Evolutionary conservation across 2,329 filamentous ascomycete genomes (phyloP), one percentile per base, ranked within the genome.

Genomic region (Colletotrichum acutatum): DNA sequence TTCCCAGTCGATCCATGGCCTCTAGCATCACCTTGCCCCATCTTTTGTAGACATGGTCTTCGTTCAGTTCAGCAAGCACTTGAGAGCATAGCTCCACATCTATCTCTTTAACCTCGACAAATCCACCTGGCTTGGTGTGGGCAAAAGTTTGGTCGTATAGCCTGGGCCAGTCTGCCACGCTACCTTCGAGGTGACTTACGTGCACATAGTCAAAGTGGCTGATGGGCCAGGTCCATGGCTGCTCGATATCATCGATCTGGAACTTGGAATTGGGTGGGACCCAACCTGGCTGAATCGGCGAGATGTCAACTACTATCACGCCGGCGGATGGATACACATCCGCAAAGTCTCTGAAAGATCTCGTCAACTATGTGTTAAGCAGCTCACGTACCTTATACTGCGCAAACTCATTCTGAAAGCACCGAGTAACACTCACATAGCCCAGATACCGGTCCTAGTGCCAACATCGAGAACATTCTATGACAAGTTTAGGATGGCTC

Each of bases 241-340:
- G 78, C 22, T 89, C 88, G 42, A 90, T 86, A 75, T 93, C 90
- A 78, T 93, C 91, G 52, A 92, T 86, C 67, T 91, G 85, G 70
- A 92, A 93, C 72, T 88, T 86, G 66, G 91, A 89, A 76, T 93
- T 93, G 19, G 86, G 84, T 0, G 90, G 90, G 0, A 91, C 86
- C 80, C 83, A 88, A 5, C 81, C 80, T 2, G 89, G 89, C 71
- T 91, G 89, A 12, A 89, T 88, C 0, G 89, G 87, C 3, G 86
- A 89, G 11, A 90, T 83, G 76, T 91, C 89, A 2, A 86, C 87
- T 34, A 88, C 89, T 34, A 84, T 82, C 0, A 80, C 85, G 79
- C 78, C 82, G 66, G 78, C 84, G 66, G 82, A 78, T 11, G 86
- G 86, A 42, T 85, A 85, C 2, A 83, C 70, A 60, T 87, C 78